These are phyloP conservation scores for Gossypium thurberi DNA, from an alignment of 345 rosid species.

Conservation along the genomic window DNA sequence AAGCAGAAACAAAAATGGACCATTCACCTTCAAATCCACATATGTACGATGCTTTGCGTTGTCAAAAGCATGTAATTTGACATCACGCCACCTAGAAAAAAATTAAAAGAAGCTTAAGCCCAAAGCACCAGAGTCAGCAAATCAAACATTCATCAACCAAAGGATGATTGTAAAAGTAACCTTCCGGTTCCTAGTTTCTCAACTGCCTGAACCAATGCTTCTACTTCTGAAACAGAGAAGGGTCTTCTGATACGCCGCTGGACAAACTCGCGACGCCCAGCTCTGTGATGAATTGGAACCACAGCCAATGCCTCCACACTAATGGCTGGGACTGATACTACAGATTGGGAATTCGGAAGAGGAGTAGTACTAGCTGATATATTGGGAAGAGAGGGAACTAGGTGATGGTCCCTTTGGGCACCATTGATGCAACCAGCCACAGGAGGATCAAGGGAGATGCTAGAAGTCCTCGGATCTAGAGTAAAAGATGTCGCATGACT, in stretches of 20 bases:
- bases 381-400: background rate
- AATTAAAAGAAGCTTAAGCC: background rate
- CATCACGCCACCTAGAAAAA: conserved; percentile 25
- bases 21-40: conserved; percentile 29
- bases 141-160: background rate
- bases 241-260: conserved; percentile 27
- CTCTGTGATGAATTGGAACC: conserved; percentile 22
- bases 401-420: too few species aligned
- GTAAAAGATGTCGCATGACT: conserved; percentile 15
- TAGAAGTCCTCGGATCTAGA: conserved; percentile 4
- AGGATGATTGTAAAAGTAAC: conserved; percentile 5
- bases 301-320: conserved; percentile 22
- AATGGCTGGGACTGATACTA: conserved; percentile 17
- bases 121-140: background rate
- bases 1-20: too few species aligned
- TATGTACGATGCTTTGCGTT: conserved; percentile 26
- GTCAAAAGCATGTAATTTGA: conserved; percentile 29
- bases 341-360: conserved; percentile 16
- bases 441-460: conserved; percentile 4
- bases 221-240: conserved; percentile 27
- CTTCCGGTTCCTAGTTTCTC: conserved; percentile 39
- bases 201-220: conserved; percentile 29
- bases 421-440: background rate
- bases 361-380: background rate
- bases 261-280: conserved; percentile 17